A percentile compares a stretch with the other conserved stretches of the same genome.
Conservation (phyloP, 345 rosid species). For the Acer saccharum region DNA sequence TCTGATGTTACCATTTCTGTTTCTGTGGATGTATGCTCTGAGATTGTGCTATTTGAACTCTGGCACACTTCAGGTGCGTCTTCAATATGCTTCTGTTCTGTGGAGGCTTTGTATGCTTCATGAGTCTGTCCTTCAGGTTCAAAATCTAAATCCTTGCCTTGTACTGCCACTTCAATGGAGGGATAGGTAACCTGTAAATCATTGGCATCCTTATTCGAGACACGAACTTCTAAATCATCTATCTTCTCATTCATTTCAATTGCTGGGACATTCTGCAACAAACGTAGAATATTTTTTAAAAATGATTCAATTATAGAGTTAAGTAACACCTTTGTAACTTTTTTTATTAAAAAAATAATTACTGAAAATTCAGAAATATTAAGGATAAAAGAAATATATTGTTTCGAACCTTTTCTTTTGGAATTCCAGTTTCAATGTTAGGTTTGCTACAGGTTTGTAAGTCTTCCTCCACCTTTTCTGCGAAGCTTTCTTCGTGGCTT, state of each 20-base stretch:
- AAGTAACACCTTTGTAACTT: background rate
- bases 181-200: background rate
- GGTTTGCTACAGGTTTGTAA: background rate
- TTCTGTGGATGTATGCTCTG: constrained; percentile 10
- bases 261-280: constrained; percentile 21
- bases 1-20: constrained; percentile 4
- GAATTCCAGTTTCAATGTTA: background rate
- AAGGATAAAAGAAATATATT: background rate
- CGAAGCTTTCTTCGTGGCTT: constrained; percentile 21
- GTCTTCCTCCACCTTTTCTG: constrained; percentile 20
- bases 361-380: background rate
- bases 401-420: constrained; percentile 19
- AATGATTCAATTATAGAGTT: background rate
- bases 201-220: background rate
- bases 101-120: constrained; percentile 10
- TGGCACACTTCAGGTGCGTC: constrained; percentile 15
- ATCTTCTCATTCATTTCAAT: constrained; percentile 8
- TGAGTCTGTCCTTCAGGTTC: constrained; percentile 22
- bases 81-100: constrained; percentile 10
- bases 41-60: constrained; percentile 4
- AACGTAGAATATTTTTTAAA: background rate
- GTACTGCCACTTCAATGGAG: constrained; percentile 17
- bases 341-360: background rate
- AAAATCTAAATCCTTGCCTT: constrained; percentile 5
- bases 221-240: constrained; percentile 9